Base-by-base conservation (phyloP, 306 rosid genomes). In the Lathyrus tuberosus region DNA sequence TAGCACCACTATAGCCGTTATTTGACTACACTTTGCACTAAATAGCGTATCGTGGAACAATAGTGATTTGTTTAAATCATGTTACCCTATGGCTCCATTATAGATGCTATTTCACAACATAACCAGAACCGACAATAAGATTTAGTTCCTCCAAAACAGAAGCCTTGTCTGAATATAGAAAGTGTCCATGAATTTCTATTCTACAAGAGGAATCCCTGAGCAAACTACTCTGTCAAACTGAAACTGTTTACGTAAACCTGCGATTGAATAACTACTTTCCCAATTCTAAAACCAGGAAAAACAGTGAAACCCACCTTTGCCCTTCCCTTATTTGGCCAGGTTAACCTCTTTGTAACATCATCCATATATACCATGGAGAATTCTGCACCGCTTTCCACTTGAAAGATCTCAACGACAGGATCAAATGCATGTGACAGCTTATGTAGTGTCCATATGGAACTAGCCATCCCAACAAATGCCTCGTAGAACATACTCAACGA, bases 351-450 rank as follows among this genome's bases (percentile, higher is more conserved):
- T 1, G 92, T 94, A 35, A 90, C 88, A 71, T 88, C 98, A 69
- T 91, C 97, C 98, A 94, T 94, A 76, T 82, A 91, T 22, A 94
- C 83, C 79, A 84, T 78, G 1, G 97, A 90, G 79, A 94, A 94
- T 62, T 94, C 97, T 42, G 81, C 83, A 8, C 93, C 96, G 61
- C 82, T 81, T 81, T 94, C 97, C 49, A 94, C 85, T 83, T 83
- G 97, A 73, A 91, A 94, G 44, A 94, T 83, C 82, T 94, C 95
- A 22, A 88, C 96, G 0, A 58, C 76, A 0, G 95, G 97, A 77
- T 91, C 87, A 56, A 94, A 94, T 5, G 87, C 84, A 72, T 53
- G 80, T n/a, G 96, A 91, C 80, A 94, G 65, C 84, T 84, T 87
- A 79, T 94, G 99, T 28, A 94, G 80, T 9, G 91, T 86, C 99